Conservation (phyloP, 2,329 filamentous ascomycete species). For the Amphichorda felina region DNA sequence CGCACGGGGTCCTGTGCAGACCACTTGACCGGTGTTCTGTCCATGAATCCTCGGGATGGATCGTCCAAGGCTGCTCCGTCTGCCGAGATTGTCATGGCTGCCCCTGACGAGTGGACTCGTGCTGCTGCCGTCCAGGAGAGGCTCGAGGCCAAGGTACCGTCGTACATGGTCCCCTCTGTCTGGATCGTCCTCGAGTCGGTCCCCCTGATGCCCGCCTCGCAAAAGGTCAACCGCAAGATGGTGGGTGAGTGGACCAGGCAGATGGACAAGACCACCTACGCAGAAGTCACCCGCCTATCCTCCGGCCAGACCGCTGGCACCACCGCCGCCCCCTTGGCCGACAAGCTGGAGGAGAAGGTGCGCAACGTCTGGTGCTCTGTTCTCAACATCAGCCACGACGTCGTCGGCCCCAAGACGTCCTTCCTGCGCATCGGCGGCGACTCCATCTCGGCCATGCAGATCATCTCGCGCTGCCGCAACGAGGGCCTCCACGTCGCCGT, state of each 20-base stretch:
- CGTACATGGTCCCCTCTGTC: constrained; percentile 21
- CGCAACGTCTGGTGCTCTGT: constrained; percentile 25
- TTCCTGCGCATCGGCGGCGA: constrained; percentile 28
- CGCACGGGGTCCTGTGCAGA: constrained; percentile 6
- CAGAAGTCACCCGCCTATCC: no score
- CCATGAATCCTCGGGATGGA: background rate
- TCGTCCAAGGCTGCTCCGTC: no score
- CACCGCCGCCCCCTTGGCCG: constrained; percentile 1
- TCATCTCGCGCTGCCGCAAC: constrained; percentile 24
- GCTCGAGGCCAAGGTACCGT: constrained; percentile 10
- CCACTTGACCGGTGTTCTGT: background rate
- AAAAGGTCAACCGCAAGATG: constrained; percentile 17
- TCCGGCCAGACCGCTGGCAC: no score
- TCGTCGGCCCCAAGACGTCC: constrained; percentile 16
- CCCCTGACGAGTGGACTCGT: no score
- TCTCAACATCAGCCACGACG: constrained; percentile 19
- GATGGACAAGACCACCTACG: no score
- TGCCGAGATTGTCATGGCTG: no score
- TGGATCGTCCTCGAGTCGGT: constrained; percentile 15
- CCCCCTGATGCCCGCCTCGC: constrained; percentile 14
- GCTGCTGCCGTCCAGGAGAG: no score
- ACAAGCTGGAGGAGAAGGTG: constrained; percentile 5
- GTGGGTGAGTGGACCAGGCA: no score
- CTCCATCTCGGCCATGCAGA: constrained; percentile 27
- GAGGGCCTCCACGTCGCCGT: constrained; percentile 16